A percentile compares a stretch with the other conserved stretches of the same genome.
Conservation (phyloP, 805 yeast genomes). For the Kluyveromyces lactis region DNA sequence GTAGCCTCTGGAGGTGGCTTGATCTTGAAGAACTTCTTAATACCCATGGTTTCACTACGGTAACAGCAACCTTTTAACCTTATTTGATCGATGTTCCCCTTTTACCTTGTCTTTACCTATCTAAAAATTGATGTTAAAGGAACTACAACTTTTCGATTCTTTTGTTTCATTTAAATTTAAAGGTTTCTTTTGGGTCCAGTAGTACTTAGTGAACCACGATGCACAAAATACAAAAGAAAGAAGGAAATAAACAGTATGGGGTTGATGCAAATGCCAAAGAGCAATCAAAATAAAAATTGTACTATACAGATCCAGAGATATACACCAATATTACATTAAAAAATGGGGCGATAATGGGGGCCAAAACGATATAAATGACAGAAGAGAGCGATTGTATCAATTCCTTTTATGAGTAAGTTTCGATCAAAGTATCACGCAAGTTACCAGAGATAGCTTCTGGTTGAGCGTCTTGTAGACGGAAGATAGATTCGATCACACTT, state of each 20-base stretch:
- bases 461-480: slow-evolving; percentile 85
- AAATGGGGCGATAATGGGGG: background rate
- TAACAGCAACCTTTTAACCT: no score
- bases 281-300: background rate
- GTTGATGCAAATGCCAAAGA: no score
- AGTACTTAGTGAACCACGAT: no score
- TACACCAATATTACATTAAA: background rate
- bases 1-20: slow-evolving; percentile 43
- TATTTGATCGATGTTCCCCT: background rate
- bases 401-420: slow-evolving; percentile 61
- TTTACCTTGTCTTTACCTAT: background rate
- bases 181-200: no score
- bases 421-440: slow-evolving; percentile 86
- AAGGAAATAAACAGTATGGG: no score
- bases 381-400: background rate
- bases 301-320: slow-evolving; percentile 5
- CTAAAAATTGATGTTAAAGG: no score
- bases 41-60: slow-evolving; percentile 32
- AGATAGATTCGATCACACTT: slow-evolving; percentile 92
- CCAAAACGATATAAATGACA: background rate
- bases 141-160: no score
- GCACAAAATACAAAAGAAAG: no score
- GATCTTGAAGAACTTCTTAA: slow-evolving; percentile 37
- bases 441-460: slow-evolving; percentile 79
- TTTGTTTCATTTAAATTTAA: no score